Conservation (phyloP, 495 filamentous ascomycete species). For the Articulospora tetracladia region DNA sequence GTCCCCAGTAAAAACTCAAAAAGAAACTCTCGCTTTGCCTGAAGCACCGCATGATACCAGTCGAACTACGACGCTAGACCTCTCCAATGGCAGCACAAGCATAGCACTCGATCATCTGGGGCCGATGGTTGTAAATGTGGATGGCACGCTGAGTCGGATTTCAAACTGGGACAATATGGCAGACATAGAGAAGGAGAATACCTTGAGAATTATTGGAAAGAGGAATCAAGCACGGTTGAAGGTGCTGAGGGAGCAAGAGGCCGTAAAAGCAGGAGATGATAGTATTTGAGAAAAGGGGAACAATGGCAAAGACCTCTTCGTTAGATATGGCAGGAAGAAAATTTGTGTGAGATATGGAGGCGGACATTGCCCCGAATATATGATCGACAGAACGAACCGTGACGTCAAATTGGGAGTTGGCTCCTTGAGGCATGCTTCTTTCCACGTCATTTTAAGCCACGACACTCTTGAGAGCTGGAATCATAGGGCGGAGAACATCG, state of each 20-base stretch:
- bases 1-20: not conserved
- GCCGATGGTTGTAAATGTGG: slow-evolving; percentile 63
- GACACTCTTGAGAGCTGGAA: no score
- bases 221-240: slow-evolving; percentile 58
- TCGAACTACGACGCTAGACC: slow-evolving; percentile 33
- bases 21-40: slow-evolving; percentile 24
- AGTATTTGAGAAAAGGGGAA: not conserved
- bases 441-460: no score
- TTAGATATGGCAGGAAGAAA: no score
- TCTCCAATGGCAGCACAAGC: slow-evolving; percentile 40
- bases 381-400: no score
- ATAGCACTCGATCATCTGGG: slow-evolving; percentile 57
- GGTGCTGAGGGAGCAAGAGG: slow-evolving; percentile 40
- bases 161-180: slow-evolving; percentile 66
- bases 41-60: not conserved
- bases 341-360: no score
- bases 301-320: not conserved
- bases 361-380: no score
- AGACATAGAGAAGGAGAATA: slow-evolving; percentile 56
- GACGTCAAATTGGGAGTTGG: no score
- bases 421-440: no score
- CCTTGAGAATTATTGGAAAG: slow-evolving; percentile 57
- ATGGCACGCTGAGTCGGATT: slow-evolving; percentile 62
- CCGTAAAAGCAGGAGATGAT: not conserved
- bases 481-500: no score